phyloP scores from a whole-genome alignment of 805 yeast genomes.

The Peterozyma toletana region DNA sequence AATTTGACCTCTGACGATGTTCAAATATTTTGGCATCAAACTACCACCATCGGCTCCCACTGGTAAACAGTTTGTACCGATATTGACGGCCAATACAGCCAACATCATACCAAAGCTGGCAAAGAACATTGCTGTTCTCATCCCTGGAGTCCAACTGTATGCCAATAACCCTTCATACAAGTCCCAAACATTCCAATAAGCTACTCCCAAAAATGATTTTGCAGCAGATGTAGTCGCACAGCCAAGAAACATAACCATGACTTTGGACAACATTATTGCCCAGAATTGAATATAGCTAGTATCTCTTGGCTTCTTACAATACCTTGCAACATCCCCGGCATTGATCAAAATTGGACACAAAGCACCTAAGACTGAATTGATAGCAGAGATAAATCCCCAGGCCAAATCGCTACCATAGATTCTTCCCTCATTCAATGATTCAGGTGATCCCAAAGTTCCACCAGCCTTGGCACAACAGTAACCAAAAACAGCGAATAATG shows the following conservation, averaged over 20 bases:
- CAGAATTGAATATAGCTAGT: background rate
- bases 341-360: conserved; percentile 12
- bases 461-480: conserved; percentile 9
- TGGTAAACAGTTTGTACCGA: conserved; percentile 63
- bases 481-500: conserved; percentile 7
- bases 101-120: conserved; percentile 22
- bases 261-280: too few relatives aligned
- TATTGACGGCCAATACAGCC: conserved; percentile 74
- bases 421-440: background rate
- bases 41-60: conserved; percentile 72
- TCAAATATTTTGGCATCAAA: conserved; percentile 52
- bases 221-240: too few relatives aligned
- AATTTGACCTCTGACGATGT: conserved; percentile 75
- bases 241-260: background rate
- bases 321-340: conserved; percentile 12
- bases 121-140: conserved; percentile 13
- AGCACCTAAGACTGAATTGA: conserved; percentile 10
- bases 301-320: conserved; percentile 4
- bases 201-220: too few relatives aligned
- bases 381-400: conserved; percentile 8
- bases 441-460: conserved; percentile 6
- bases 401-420: conserved; percentile 7
- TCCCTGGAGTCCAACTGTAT: conserved; percentile 13
- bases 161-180: conserved; percentile 3
- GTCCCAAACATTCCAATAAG: too few relatives aligned